These are phyloP conservation scores for Fibroporia radiculosa DNA, from an alignment of 768 basidiomycete genomes.

Conservation along the genomic window DNA sequence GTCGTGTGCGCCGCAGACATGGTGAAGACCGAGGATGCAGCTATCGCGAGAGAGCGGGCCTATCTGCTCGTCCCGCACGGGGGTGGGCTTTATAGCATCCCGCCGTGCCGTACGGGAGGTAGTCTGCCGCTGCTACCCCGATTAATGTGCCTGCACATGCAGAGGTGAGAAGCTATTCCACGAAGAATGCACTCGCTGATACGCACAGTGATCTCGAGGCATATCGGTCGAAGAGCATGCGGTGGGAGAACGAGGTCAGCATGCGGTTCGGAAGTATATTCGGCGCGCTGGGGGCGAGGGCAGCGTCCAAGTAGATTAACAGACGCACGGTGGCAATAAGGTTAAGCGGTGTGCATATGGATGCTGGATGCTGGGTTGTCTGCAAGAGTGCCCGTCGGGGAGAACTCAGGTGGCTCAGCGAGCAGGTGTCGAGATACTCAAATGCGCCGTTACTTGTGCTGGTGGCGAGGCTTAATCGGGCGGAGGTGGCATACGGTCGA, in stretches of 20 bases:
- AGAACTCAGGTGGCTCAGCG: no score
- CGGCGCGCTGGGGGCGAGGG: not conserved
- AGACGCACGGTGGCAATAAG: not conserved
- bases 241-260: constrained; percentile 3
- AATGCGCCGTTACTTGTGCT: no score
- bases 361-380: no score
- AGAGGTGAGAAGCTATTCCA: constrained; percentile 2
- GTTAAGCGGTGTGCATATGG: not conserved
- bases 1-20: constrained; percentile 7
- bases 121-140: not conserved
- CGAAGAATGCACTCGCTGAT: not conserved
- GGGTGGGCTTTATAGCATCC: constrained; percentile 6
- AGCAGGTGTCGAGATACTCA: no score
- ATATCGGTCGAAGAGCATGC: constrained; percentile 3
- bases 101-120: not conserved
- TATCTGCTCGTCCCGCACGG: not conserved
- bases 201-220: constrained; percentile 2
- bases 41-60: constrained; percentile 4
- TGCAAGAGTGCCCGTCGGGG: no score
- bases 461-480: no score
- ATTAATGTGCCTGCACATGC: not conserved
- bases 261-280: constrained; percentile 3
- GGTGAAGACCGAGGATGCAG: constrained; percentile 5
- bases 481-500: no score
- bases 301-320: not conserved